Percentiles rank a stretch among this genome's conserved stretches.
phyloP scores from a whole-genome alignment of 192 early-diverging fungal species.

The Coemansia guatemalensis region DNA sequence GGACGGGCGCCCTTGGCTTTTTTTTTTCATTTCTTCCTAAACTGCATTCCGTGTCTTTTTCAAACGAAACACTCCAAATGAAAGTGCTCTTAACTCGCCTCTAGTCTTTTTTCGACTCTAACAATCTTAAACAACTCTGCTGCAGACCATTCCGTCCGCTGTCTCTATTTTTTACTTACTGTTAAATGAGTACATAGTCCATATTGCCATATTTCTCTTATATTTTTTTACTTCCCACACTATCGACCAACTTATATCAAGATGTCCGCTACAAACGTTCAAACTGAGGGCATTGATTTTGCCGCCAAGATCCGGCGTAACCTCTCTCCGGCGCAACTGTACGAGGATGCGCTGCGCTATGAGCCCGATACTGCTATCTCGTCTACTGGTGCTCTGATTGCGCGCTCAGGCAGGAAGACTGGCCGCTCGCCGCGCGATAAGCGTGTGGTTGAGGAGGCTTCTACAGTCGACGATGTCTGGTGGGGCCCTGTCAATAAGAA shows the following conservation, averaged over 20 bases:
- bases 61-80: too few species aligned
- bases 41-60: too few species aligned
- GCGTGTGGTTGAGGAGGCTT: slow-evolving; percentile 91
- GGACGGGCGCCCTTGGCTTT: too few species aligned
- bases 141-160: not conserved
- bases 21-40: too few species aligned
- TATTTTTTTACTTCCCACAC: slow-evolving; percentile 1
- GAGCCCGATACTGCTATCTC: slow-evolving; percentile 86
- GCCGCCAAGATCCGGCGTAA: slow-evolving; percentile 76
- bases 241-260: slow-evolving; percentile 1
- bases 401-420: slow-evolving; percentile 89
- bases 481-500: slow-evolving; percentile 98
- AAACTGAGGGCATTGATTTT: slow-evolving; percentile 50
- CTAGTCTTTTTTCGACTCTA: too few species aligned
- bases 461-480: slow-evolving; percentile 89
- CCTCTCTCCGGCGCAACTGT: slow-evolving; percentile 80
- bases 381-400: slow-evolving; percentile 86
- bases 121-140: too few species aligned
- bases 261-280: slow-evolving; percentile 27
- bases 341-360: slow-evolving; percentile 89
- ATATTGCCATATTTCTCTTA: slow-evolving; percentile 2
- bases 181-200: slow-evolving; percentile 1
- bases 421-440: slow-evolving; percentile 95
- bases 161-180: slow-evolving; percentile 14
- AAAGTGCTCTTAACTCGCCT: too few species aligned